phyloP scores from a whole-genome alignment of 2,329 filamentous ascomycete genomes.

The Alternaria postmessia region DNA sequence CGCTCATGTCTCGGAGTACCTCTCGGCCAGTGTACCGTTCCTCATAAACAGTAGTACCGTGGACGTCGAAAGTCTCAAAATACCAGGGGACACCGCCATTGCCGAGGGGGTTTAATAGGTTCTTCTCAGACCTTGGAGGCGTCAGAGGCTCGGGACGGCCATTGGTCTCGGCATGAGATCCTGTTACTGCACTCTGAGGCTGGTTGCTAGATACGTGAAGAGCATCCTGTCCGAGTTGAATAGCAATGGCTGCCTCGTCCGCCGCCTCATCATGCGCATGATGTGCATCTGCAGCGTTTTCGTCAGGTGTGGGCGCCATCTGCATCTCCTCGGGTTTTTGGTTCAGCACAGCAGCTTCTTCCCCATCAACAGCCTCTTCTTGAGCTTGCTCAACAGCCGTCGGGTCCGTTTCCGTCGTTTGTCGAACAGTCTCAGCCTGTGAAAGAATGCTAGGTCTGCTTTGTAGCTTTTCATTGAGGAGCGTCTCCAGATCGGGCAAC shows the following conservation, averaged over 20 bases:
- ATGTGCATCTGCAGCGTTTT: constrained; percentile 41
- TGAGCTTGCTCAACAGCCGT: constrained; percentile 17
- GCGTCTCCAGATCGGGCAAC: constrained; percentile 74
- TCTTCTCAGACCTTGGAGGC: constrained; percentile 66
- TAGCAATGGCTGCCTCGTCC: constrained; percentile 48
- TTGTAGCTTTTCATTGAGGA: constrained; percentile 71
- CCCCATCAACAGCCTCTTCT: constrained; percentile 22
- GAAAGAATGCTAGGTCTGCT: constrained; percentile 56
- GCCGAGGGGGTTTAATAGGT: constrained; percentile 56
- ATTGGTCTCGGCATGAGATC: constrained; percentile 26
- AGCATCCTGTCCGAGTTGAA: constrained; percentile 44
- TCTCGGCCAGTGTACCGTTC: constrained; percentile 78
- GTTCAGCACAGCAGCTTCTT: constrained; percentile 17
- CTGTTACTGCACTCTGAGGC: constrained; percentile 25
- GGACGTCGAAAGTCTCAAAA: constrained; percentile 78
- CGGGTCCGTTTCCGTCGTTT: constrained; percentile 30
- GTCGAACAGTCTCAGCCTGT: constrained; percentile 31
- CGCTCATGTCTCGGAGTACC: constrained; percentile 76
- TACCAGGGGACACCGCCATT: constrained; percentile 88
- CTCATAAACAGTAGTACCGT: constrained; percentile 78
- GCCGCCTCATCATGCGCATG: constrained; percentile 43
- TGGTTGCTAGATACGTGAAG: constrained; percentile 31
- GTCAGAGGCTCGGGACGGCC: constrained; percentile 63
- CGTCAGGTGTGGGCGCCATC: constrained; percentile 48
- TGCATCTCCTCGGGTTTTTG: constrained; percentile 36